A percentile compares a stretch with the other conserved stretches of the same genome.
phyloP scores from a whole-genome alignment of 805 yeast species.

The Komagataella ulmi region DNA sequence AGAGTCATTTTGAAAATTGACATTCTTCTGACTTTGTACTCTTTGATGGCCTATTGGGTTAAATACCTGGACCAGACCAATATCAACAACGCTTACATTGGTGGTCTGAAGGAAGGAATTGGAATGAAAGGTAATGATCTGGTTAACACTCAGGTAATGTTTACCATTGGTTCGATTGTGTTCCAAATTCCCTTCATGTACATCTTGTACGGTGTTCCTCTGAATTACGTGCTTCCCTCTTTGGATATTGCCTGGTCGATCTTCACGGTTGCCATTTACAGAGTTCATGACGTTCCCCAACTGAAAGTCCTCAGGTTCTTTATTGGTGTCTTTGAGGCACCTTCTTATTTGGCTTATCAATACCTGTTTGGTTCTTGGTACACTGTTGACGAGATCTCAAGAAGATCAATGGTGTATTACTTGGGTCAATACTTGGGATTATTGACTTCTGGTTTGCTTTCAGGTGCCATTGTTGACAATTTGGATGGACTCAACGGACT shows the following conservation, averaged over 20 bases:
- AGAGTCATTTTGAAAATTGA: conserved; percentile 19
- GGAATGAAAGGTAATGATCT: conserved; percentile 49
- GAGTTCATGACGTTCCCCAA: conserved; percentile 32
- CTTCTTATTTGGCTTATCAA: conserved; percentile 51
- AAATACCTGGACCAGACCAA: conserved; percentile 44
- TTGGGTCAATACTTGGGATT: conserved; percentile 51
- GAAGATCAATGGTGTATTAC: conserved; percentile 53
- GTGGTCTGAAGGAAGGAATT: conserved; percentile 40
- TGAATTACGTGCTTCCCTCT: conserved; percentile 36
- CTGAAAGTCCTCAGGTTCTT: conserved; percentile 53
- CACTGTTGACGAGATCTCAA: conserved; percentile 38
- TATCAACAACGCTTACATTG: conserved; percentile 46
- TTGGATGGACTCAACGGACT: conserved; percentile 12
- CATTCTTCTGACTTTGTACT: conserved; percentile 13
- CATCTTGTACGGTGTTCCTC: conserved; percentile 38
- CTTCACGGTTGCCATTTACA: conserved; percentile 43
- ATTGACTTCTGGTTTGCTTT: conserved; percentile 42
- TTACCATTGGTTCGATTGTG: conserved; percentile 42
- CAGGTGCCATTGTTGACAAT: conserved; percentile 21
- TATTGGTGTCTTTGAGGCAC: conserved; percentile 58
- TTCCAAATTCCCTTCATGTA: conserved; percentile 54
- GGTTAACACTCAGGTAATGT: conserved; percentile 44
- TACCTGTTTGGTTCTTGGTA: conserved; percentile 47
- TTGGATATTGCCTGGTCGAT: conserved; percentile 60
- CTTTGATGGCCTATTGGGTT: conserved; percentile 16